A percentile compares a stretch with the other conserved stretches of the same genome.
phyloP scores from a whole-genome alignment of 208 protist species.

The Herpetomonas samuelpessoai region DNA sequence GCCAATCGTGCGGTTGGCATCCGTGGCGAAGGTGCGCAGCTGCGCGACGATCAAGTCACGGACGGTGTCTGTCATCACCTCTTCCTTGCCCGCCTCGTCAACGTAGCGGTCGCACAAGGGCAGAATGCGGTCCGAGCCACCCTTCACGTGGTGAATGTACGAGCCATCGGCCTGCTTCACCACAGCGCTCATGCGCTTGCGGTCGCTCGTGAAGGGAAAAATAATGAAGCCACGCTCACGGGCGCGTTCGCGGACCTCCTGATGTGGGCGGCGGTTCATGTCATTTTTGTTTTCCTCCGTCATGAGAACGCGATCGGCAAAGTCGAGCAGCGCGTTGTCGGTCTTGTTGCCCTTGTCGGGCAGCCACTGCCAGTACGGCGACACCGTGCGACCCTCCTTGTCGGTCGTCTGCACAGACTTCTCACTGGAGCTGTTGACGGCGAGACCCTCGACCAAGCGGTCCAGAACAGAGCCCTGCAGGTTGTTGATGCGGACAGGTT shows the following conservation, averaged over 20 bases:
- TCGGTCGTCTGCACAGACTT: slow-evolving; percentile 42
- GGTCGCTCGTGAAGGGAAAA: slow-evolving; percentile 86
- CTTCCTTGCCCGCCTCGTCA: slow-evolving; percentile 46
- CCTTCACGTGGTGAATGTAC: slow-evolving; percentile 84
- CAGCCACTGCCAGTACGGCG: slow-evolving; percentile 61
- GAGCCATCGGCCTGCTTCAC: slow-evolving; percentile 35
- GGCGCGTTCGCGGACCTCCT: slow-evolving; percentile 36
- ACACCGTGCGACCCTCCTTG: slow-evolving; percentile 29
- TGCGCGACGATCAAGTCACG: slow-evolving; percentile 33
- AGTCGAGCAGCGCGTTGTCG: slow-evolving; percentile 81
- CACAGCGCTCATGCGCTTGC: slow-evolving; percentile 87
- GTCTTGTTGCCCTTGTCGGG: slow-evolving; percentile 85
- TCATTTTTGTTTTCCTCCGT: slow-evolving; percentile 20
- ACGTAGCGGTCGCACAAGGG: slow-evolving; percentile 69
- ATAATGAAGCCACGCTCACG: slow-evolving; percentile 49
- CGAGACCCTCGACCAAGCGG: slow-evolving; percentile 42
- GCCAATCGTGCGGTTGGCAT: slow-evolving; percentile 85
- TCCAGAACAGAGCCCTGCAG: slow-evolving; percentile 11
- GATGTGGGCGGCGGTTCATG: slow-evolving; percentile 44
- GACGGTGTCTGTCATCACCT: slow-evolving; percentile 26
- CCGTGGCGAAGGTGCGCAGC: slow-evolving; percentile 43
- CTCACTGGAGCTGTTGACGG: slow-evolving; percentile 80
- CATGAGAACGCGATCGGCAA: slow-evolving; percentile 53
- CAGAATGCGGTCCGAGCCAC: slow-evolving; percentile 91
- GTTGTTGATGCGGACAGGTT: slow-evolving; percentile 24